Conservation (phyloP, 2,329 filamentous ascomycete genomes). For the Fonsecaea pedrosoi region DNA sequence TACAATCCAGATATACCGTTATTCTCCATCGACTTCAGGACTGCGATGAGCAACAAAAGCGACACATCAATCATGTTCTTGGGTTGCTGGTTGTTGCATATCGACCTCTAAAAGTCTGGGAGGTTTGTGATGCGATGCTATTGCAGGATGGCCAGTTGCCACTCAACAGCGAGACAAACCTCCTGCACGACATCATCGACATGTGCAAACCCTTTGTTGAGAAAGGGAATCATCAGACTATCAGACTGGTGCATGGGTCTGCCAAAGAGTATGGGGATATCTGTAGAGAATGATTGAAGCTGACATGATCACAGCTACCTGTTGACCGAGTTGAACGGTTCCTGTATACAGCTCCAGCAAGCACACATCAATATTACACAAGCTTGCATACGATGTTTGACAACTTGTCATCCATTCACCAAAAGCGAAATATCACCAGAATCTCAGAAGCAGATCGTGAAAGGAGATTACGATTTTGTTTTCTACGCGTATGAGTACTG, state of each 20-base stretch:
- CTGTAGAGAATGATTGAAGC: not conserved
- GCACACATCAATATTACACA: slow-evolving; percentile 1
- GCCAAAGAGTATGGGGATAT: not conserved
- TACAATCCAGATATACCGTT: not conserved
- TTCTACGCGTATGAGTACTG: slow-evolving; percentile 37
- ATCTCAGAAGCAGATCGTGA: slow-evolving; percentile 3
- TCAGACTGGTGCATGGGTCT: not conserved
- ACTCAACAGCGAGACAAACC: not conserved
- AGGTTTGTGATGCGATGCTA: not conserved
- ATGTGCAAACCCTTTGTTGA: not conserved
- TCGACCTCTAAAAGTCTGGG: not conserved
- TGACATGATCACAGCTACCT: not conserved
- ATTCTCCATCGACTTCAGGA: not conserved
- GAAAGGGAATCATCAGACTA: not conserved
- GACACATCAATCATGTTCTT: not conserved
- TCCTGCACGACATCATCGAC: not conserved
- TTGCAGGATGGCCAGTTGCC: not conserved
- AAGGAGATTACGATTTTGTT: slow-evolving; percentile 37
- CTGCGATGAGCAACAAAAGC: not conserved
- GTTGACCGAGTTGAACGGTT: not conserved
- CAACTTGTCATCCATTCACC: slow-evolving; percentile 7
- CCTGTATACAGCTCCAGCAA: slow-evolving; percentile 4
- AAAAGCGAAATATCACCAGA: not conserved
- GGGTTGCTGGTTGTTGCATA: not conserved
- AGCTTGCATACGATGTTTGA: slow-evolving; percentile 15